Conservation (phyloP, 2,329 filamentous ascomycete genomes). For the Paecilomyces formosus region DNA sequence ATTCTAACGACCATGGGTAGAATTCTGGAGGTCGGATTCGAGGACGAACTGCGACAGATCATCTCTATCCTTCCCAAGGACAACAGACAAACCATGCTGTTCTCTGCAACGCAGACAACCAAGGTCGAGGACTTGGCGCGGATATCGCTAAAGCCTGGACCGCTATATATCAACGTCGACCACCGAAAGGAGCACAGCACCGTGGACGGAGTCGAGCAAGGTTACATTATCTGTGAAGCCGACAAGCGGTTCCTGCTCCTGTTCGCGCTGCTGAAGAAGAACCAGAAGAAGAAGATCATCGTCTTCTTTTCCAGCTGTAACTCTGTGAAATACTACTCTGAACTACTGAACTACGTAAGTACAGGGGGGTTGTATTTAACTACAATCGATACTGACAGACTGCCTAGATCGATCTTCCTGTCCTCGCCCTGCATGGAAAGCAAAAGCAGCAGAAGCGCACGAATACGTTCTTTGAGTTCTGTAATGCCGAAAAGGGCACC, state of each 20-base stretch:
- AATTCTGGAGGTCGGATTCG: slow-evolving; percentile 94
- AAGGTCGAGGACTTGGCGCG: slow-evolving; percentile 96
- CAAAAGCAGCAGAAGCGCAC: slow-evolving; percentile 99
- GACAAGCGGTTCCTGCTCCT: slow-evolving; percentile 90
- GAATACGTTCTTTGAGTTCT: slow-evolving; percentile 97
- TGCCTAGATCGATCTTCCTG: slow-evolving; percentile 93
- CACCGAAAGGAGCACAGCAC: slow-evolving; percentile 83
- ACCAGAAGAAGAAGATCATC: slow-evolving; percentile 94
- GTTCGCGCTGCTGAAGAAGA: slow-evolving; percentile 88
- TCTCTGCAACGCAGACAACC: slow-evolving; percentile 95
- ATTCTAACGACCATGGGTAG: neutral
- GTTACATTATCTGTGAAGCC: slow-evolving; percentile 87
- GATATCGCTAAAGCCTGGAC: slow-evolving; percentile 84
- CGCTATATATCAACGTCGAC: slow-evolving; percentile 95
- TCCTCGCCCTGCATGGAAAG: slow-evolving; percentile 83
- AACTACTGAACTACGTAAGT: slow-evolving; percentile 74
- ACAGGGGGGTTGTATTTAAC: neutral
- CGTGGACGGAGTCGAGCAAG: slow-evolving; percentile 89
- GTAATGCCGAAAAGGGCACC: slow-evolving; percentile 74
- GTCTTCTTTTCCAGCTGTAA: slow-evolving; percentile 92
- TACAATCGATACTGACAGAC: slow-evolving; percentile 73
- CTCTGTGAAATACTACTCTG: slow-evolving; percentile 90
- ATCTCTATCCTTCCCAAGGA: slow-evolving; percentile 87
- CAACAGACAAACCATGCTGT: slow-evolving; percentile 91
- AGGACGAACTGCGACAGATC: slow-evolving; percentile 96